These are phyloP conservation scores for Morella rubra DNA, from an alignment of 306 rosid genomes.

Conservation along the genomic window DNA sequence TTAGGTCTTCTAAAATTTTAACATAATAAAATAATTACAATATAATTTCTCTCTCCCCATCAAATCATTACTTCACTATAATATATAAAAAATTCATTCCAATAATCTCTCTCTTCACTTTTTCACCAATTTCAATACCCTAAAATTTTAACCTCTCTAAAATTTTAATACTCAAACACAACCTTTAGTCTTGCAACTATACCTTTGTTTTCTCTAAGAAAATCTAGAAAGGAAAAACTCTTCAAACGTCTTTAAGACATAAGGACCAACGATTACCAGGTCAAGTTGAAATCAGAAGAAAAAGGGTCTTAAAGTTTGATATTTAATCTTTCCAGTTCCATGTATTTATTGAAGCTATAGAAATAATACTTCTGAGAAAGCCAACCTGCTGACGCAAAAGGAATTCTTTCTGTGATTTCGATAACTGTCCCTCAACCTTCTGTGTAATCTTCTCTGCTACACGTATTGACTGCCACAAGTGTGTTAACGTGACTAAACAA, in stretches of 20 bases:
- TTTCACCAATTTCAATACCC: too few relatives aligned
- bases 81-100: too few relatives aligned
- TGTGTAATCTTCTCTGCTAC: conserved; percentile 99
- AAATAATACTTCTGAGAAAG: conserved; percentile 25
- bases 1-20: too few relatives aligned
- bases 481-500: conserved; percentile 29
- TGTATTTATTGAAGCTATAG: not conserved
- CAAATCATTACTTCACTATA: too few relatives aligned
- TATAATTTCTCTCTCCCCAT: too few relatives aligned
- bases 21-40: too few relatives aligned
- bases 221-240: too few relatives aligned
- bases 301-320: not conserved
- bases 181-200: too few relatives aligned
- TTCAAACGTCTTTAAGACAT: not conserved
- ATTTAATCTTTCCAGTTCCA: not conserved
- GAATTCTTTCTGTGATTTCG: conserved; percentile 96
- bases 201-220: too few relatives aligned
- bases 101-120: too few relatives aligned
- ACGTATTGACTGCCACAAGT: conserved; percentile 80
- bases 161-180: too few relatives aligned
- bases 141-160: too few relatives aligned
- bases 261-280: not conserved
- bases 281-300: not conserved
- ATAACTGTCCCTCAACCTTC: conserved; percentile 96
- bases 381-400: conserved; percentile 98